Evolutionary conservation across 2,329 filamentous ascomycete species (phyloP).

Genomic region (Byssothecium circinans): DNA sequence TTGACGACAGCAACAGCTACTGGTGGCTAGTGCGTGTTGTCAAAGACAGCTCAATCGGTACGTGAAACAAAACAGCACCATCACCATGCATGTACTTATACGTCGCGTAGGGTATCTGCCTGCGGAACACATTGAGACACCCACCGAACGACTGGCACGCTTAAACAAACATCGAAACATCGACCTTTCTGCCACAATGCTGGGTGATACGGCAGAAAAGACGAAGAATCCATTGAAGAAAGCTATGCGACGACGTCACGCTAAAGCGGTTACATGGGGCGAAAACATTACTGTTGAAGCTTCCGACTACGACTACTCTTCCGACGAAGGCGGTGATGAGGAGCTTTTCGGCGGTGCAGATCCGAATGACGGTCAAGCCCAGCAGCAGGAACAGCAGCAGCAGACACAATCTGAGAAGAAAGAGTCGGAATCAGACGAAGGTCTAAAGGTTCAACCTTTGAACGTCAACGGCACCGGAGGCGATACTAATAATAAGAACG

Average conservation of each 20-base stretch:
- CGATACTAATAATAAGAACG: slow-evolving; percentile 21
- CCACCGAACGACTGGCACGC: slow-evolving; percentile 88
- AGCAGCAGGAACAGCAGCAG: slow-evolving; percentile 19
- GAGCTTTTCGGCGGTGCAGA: slow-evolving; percentile 42
- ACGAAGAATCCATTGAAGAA: slow-evolving; percentile 81
- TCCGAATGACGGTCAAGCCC: slow-evolving; percentile 28
- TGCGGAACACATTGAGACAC: slow-evolving; percentile 97
- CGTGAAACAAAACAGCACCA: slow-evolving; percentile 25
- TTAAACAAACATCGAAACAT: slow-evolving; percentile 98
- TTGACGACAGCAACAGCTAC: slow-evolving; percentile 99
- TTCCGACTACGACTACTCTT: slow-evolving; percentile 82
- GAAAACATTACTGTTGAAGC: slow-evolving; percentile 86
- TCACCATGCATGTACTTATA: background rate
- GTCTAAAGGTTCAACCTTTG: slow-evolving; percentile 41
- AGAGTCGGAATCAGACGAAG: slow-evolving; percentile 48
- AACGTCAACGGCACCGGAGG: slow-evolving; percentile 40
- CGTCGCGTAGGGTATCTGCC: slow-evolving; percentile 77
- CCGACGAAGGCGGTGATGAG: slow-evolving; percentile 67
- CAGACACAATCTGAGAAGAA: slow-evolving; percentile 29
- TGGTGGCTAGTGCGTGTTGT: slow-evolving; percentile 99
- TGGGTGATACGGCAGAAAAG: slow-evolving; percentile 75
- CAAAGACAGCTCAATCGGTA: slow-evolving; percentile 93
- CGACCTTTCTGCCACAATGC: slow-evolving; percentile 75
- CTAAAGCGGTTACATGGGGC: slow-evolving; percentile 84
- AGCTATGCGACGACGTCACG: slow-evolving; percentile 77